Base-by-base conservation (phyloP, 2,329 filamentous ascomycete species). In the Microdochium paspali region DNA sequence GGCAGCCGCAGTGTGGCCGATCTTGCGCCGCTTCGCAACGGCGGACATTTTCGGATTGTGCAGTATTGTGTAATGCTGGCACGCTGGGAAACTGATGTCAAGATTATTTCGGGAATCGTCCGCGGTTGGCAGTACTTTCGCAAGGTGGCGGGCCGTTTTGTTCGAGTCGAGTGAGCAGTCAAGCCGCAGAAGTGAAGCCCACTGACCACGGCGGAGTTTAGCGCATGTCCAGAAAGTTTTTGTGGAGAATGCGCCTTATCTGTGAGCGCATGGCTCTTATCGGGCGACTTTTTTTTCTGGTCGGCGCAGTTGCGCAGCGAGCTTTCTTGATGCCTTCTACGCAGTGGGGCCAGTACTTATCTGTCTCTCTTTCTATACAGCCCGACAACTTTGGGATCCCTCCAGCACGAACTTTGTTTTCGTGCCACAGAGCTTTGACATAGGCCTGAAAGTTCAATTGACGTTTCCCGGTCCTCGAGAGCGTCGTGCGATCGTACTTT, bases 231-330 rank as follows among this genome's bases (percentile, higher is more conserved):
- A n/a, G 31, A 40, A 40, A 40, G 23, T 40, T 40, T 40, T 21
- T n/a, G 35, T 40, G 35, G 35, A 40, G 35, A n/a, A 7, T 20
- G 10, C n/a, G 35, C 15, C 35, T 40, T 40, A 40, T 40, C 35
- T 7, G 15, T 18, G 13, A 18, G 35, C 35, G 35, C 35, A 40
- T 40, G n/a, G 23, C n/a, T n/a, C 35, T 40, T 40, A 40, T 40
- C 35, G 35, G 35, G 35, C 35, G 35, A 40, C 35, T 40, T 40
- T 40, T 40, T 40, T 40, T 40, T 40, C 35, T 40, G 35, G 35
- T 40, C 35, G 35, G 35, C 35, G 35, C 18, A 40, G 35, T 40
- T 20, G n/a, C 23, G 18, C 35, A 40, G 35, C 35, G 35, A 40
- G 35, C 35, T 40, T 40, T 40, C 35, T 40, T 12, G n/a, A n/a